A percentile compares a stretch with the other conserved stretches of the same genome.
phyloP scores from a whole-genome alignment of 768 basidiomycete species.

The Inosperma sp. region DNA sequence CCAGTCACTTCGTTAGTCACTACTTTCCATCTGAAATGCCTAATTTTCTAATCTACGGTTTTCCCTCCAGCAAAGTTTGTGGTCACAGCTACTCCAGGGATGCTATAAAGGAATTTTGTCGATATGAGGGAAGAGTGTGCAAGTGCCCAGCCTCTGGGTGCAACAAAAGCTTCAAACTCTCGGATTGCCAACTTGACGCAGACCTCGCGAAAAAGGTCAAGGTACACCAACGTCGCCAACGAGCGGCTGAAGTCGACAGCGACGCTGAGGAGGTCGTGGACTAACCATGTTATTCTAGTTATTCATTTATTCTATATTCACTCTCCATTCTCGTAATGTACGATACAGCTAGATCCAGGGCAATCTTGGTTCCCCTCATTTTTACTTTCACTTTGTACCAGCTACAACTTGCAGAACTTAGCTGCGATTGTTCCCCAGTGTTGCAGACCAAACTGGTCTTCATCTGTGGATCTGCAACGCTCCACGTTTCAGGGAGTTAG shows the following conservation, averaged over 20 bases:
- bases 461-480: too few relatives aligned
- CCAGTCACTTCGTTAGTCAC: constrained; percentile 77
- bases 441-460: neutral
- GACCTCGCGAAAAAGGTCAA: constrained; percentile 61
- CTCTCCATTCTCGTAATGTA: too few relatives aligned
- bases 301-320: too few relatives aligned
- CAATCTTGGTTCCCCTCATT: too few relatives aligned
- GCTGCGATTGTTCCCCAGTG: too few relatives aligned
- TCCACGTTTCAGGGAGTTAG: constrained; percentile 1
- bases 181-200: constrained; percentile 49
- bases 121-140: constrained; percentile 26
- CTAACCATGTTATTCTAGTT: constrained; percentile 25
- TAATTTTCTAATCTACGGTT: constrained; percentile 6
- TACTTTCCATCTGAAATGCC: constrained; percentile 1
- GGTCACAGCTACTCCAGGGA: constrained; percentile 76
- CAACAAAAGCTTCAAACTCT: constrained; percentile 49
- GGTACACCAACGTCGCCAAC: constrained; percentile 49
- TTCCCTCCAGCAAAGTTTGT: constrained; percentile 52
- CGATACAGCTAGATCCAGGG: too few relatives aligned
- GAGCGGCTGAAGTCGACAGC: constrained; percentile 44
- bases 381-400: too few relatives aligned
- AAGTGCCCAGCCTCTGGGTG: constrained; percentile 75
- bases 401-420: too few relatives aligned
- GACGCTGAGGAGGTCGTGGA: constrained; percentile 61
- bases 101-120: constrained; percentile 65